Conservation (phyloP, 805 yeast genomes). For the Clavispora phyllophila region DNA sequence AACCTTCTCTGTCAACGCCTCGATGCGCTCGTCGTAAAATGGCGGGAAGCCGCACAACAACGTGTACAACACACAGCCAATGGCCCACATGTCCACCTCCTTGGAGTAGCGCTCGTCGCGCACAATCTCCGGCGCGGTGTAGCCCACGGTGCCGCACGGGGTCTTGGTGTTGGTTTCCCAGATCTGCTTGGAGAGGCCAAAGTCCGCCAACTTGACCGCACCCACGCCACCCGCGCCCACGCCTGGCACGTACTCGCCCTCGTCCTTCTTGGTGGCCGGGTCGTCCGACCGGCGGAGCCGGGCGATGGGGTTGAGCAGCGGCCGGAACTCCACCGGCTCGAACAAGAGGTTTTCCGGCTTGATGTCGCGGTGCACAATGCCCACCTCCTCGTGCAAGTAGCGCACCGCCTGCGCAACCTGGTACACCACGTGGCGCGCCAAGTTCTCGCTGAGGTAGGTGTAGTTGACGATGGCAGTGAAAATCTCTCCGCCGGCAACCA, state of each 20-base stretch:
- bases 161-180: constrained; percentile 45
- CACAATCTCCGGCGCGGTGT: constrained; percentile 66
- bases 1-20: constrained; percentile 60
- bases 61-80: constrained; percentile 68
- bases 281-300: constrained; percentile 53
- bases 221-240: constrained; percentile 66
- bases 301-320: constrained; percentile 35
- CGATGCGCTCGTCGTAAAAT: constrained; percentile 66
- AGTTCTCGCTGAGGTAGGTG: constrained; percentile 70
- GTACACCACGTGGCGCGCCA: constrained; percentile 64
- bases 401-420: constrained; percentile 70
- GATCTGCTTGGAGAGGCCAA: constrained; percentile 61
- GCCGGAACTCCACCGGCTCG: constrained; percentile 47
- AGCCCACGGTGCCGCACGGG: constrained; percentile 75
- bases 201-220: constrained; percentile 59
- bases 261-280: constrained; percentile 50
- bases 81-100: constrained; percentile 69
- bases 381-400: constrained; percentile 56
- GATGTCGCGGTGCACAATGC: constrained; percentile 73
- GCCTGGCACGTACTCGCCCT: constrained; percentile 49
- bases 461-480: constrained; percentile 74
- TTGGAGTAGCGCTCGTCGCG: constrained; percentile 56
- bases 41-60: constrained; percentile 72
- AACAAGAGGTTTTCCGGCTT: constrained; percentile 76
- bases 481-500: constrained; percentile 73